Evolutionary conservation across 495 filamentous ascomycete species (phyloP), one percentile per base, ranked within the genome.

Genomic region (Hyaloscypha hepaticicola): DNA sequence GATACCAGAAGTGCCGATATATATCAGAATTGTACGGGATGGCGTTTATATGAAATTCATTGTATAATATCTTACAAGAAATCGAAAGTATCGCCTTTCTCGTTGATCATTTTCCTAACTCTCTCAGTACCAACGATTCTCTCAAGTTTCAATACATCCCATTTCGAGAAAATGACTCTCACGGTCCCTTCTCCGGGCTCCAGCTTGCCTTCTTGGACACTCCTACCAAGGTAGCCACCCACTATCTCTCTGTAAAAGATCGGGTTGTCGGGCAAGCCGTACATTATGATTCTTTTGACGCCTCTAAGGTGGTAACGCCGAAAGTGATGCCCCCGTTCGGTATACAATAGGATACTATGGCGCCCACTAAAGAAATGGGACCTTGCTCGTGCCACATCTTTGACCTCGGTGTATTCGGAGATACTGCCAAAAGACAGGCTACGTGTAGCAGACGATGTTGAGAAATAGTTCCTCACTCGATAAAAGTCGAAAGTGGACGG

Each of bases 291-390:
- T 56, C 85, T 82, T 74, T 85, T 87, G 27, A 93, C 92, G 12
- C 95, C 95, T 34, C 86, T 82, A 24, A 99, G 77, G 63, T 82
- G 82, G 70, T 92, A 94, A 24, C 96, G 83, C 27, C 90, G 81
- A 80, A 98, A 99, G 74, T 99, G 96, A 77, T 98, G 96, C 21
- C 93, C 88, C 28, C 95, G 88, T 75, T 94, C 93, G 9, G 92
- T 93, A 75, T 98, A 98, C 21, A 99, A 79, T 38, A 99, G 77
- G 24, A 97, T 82, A 38, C 87, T 87, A 69, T 96, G 89, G 28
- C 90, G 81, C 5, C 93, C 94, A 51, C 76, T 88, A 63, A 92
- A 74, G 77, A 99, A 98, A 70, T 97, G 91, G 16, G 90, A 91
- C 8, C 94, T 82, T 22, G 96, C 91, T 22, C 94, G 88, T 28